These are phyloP conservation scores for Flaveria ramosissima DNA, from an alignment of 129 eudicot genomes.

Conservation along the genomic window DNA sequence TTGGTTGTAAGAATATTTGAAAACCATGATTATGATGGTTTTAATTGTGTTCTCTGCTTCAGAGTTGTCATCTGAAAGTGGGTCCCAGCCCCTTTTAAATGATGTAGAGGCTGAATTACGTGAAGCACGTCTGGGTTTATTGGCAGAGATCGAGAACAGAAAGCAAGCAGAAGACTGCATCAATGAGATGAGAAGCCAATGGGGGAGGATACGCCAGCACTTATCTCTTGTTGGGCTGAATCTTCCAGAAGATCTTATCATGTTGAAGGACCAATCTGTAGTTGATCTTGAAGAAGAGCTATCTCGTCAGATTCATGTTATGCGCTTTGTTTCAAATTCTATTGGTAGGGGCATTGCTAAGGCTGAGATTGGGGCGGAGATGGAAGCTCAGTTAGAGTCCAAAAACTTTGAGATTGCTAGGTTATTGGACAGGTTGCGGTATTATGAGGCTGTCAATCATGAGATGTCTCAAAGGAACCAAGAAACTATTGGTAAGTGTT, in stretches of 20 bases:
- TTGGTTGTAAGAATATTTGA: background rate
- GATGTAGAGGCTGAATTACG: slow-evolving; percentile 71
- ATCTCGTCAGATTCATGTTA: slow-evolving; percentile 61
- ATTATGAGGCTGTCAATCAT: slow-evolving; percentile 81
- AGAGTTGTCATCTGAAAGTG: slow-evolving; percentile 85
- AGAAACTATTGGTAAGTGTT: slow-evolving; percentile 81
- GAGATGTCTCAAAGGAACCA: slow-evolving; percentile 99
- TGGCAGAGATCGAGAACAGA: slow-evolving; percentile 82
- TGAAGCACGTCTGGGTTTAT: slow-evolving; percentile 62
- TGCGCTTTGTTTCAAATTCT: slow-evolving; percentile 70
- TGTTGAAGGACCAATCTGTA: slow-evolving; percentile 44
- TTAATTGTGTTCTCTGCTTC: slow-evolving; percentile 30
- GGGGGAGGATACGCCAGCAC: slow-evolving; percentile 60
- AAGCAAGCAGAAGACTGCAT: slow-evolving; percentile 75
- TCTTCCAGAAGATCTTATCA: slow-evolving; percentile 49
- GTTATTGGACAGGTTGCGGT: slow-evolving; percentile 69
- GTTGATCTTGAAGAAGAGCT: slow-evolving; percentile 54
- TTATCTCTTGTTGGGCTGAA: slow-evolving; percentile 64
- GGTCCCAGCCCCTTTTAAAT: slow-evolving; percentile 40
- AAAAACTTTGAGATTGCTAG: slow-evolving; percentile 93
- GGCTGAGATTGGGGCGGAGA: slow-evolving; percentile 76
- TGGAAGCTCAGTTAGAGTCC: slow-evolving; percentile 68
- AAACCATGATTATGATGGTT: slow-evolving; percentile 5
- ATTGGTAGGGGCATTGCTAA: slow-evolving; percentile 80
- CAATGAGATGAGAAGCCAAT: slow-evolving; percentile 49